phyloP scores from a whole-genome alignment of 1,284 basidiomycete genomes.

The Boletellus dicymbophilus region DNA sequence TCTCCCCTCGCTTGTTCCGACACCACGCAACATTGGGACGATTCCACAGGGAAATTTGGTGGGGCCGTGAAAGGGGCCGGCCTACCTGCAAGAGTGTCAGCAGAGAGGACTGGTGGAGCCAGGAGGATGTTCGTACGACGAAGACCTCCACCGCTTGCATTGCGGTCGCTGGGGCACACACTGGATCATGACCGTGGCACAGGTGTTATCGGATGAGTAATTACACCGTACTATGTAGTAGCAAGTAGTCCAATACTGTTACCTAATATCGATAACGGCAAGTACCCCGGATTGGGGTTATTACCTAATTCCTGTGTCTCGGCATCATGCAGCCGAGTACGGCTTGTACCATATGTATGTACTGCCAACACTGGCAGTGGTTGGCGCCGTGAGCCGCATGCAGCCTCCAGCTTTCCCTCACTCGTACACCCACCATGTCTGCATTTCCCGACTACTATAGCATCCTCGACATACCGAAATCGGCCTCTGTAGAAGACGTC shows the following conservation, averaged over 20 bases:
- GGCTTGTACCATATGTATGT: background rate
- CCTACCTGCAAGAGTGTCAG: constrained; percentile 30
- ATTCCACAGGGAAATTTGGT: constrained; percentile 1
- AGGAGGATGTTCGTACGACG: constrained; percentile 45
- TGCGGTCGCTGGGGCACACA: constrained; percentile 14
- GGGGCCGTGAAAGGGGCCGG: constrained; percentile 33
- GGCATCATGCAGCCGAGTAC: too few relatives aligned
- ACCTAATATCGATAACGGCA: too few relatives aligned
- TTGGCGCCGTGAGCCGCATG: constrained; percentile 12
- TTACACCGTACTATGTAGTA: too few relatives aligned
- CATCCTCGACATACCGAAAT: constrained; percentile 57
- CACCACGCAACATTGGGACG: too few relatives aligned
- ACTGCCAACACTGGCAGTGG: too few relatives aligned
- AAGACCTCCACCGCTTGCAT: constrained; percentile 41
- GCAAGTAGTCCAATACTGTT: too few relatives aligned
- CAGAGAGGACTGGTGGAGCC: constrained; percentile 28
- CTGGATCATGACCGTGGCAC: constrained; percentile 9
- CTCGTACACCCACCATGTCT: constrained; percentile 43
- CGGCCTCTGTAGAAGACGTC: constrained; percentile 73
- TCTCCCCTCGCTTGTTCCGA: constrained; percentile 1
- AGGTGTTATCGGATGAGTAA: constrained; percentile 24
- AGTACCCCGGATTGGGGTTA: too few relatives aligned
- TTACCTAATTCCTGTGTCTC: too few relatives aligned
- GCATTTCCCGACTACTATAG: constrained; percentile 78
- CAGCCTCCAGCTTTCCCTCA: constrained; percentile 2